Base-by-base conservation (phyloP, 805 yeast genomes). In the Candida adriatica region DNA sequence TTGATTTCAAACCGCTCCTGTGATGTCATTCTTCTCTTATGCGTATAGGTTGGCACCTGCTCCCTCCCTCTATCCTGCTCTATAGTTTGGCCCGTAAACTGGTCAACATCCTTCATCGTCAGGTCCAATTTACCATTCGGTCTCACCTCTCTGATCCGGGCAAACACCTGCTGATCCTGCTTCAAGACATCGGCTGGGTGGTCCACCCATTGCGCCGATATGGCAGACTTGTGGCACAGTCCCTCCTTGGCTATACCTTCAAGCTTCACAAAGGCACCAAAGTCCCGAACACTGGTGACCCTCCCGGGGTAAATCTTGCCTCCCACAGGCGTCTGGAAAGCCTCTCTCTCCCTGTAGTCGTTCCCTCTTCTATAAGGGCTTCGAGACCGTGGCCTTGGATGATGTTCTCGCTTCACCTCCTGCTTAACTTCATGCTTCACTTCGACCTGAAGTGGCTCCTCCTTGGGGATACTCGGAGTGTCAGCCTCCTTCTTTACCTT, bases 1-100 rank as follows among this genome's bases (percentile, higher is more conserved):
- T 82, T 65, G 31, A 84, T 67, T 50, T 90, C 96, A 95, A 96
- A 88, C 34, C 86, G 58, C 55, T 88, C 97, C 0, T 94, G 94
- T 0, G 94, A 81, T 0, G 94, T 79, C 21, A 79, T 53, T 31
- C 83, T 65, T 38, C 66, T 58, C 39, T 56, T 61, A 6, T 35
- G 41, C 9, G 42, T 44, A 8, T 23, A 25, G 7, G 28, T 21
- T 19, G 42, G 42, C 3, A 35, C 30, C 2, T 43, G 37, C 27
- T 37, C 37, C 24, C 46, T 26, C 28, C 45, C 30, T 10, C 49
- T 41, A 13, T 21, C 24, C 4, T 33, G 37, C 16, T 25, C 16
- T 6, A 31, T 14, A 16, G 49, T 57, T 33, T 56, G 58, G 2
- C 95, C 95, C 0, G 81, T 73, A 3, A 37, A 41, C 52, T 87